Conservation (phyloP, 371 early-diverging fungal species). For the Mortierella sp. region DNA sequence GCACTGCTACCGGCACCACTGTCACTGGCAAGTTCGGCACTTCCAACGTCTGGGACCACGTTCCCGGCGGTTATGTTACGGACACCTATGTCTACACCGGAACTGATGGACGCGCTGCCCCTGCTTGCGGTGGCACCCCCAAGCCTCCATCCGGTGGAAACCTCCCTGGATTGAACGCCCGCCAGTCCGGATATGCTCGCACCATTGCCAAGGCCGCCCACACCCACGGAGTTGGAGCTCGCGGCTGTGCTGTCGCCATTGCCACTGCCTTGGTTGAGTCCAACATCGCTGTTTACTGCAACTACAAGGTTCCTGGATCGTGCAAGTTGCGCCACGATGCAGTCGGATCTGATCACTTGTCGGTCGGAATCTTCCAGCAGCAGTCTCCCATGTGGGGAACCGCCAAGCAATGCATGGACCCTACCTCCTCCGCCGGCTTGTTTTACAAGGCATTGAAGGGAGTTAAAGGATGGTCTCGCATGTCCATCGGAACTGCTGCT, state of each 20-base stretch:
- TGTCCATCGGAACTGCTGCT: conserved; percentile 23
- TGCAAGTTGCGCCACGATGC: conserved; percentile 22
- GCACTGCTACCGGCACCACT: conserved; percentile 16
- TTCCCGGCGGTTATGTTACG: conserved; percentile 25
- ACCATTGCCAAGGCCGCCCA: conserved; percentile 19
- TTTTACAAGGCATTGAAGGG: conserved; percentile 22
- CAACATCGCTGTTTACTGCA: conserved; percentile 20
- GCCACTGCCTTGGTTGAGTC: conserved; percentile 31
- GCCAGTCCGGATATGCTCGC: conserved; percentile 25
- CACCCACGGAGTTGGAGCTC: conserved; percentile 17
- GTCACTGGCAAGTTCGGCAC: conserved; percentile 27
- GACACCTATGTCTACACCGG: conserved; percentile 22
- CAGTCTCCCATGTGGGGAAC: conserved; percentile 27
- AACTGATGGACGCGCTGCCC: conserved; percentile 15
- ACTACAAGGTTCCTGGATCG: conserved; percentile 19
- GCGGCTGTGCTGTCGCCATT: conserved; percentile 24
- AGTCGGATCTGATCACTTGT: conserved; percentile 24
- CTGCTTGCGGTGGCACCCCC: conserved; percentile 12
- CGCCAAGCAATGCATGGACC: conserved; percentile 21
- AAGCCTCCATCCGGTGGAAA: background rate
- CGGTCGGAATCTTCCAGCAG: conserved; percentile 30
- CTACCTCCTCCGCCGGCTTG: conserved; percentile 14
- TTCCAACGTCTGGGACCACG: conserved; percentile 26
- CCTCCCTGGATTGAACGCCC: conserved; percentile 10
- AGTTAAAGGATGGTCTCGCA: conserved; percentile 11